Evolutionary conservation across 1,139 yeast species (phyloP), one percentile per base, ranked within the genome.

Genomic region (Barnettozyma hawaiiensis): DNA sequence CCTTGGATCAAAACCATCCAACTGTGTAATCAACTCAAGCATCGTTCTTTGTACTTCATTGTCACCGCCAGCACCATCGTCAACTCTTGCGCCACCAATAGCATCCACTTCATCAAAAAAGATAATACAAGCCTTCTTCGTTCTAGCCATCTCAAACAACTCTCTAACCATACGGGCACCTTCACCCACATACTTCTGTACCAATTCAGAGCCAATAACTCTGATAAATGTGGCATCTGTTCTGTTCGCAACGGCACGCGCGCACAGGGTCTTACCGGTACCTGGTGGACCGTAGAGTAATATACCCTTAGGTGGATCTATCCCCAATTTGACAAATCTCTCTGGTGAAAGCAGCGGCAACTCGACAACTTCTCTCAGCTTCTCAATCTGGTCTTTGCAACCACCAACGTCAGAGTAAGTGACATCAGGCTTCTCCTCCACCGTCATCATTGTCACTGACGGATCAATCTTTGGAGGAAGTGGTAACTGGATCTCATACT

Each of bases 141-240:
- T 85, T 64, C 98, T 81, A 2, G 98, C 98, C 97, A 92, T 89
- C 64, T 92, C 98, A 60, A 92, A 92, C 59, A 92, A 74, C 67
- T 92, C 98, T 63, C 98, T 78, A 46, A 92, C 97, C 98, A 92
- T 92, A 62, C 98, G 79, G 5, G 98, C 98, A 69, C 98, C 98
- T 69, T 92, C 98, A 61, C 98, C 98, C 42, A 92, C 98, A 63
- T 92, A 92, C 65, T 92, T 92, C 64, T 92, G 98, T 31, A 92
- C 98, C 62, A 92, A 75, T 67, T 92, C 98, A 1, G 97, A 89
- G 6, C 98, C 98, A 70, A 92, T 92, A 43, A 92, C 98, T 60
- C 98, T 80, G 53, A 92, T 92, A 59, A 92, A 92, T 0, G 98
- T 92, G 27, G 98, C 98, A 66, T 92, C 98, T 2, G 98, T 92